These are phyloP conservation scores for Besnoitia besnoiti DNA, from an alignment of 169 alveolate species.

Conservation along the genomic window DNA sequence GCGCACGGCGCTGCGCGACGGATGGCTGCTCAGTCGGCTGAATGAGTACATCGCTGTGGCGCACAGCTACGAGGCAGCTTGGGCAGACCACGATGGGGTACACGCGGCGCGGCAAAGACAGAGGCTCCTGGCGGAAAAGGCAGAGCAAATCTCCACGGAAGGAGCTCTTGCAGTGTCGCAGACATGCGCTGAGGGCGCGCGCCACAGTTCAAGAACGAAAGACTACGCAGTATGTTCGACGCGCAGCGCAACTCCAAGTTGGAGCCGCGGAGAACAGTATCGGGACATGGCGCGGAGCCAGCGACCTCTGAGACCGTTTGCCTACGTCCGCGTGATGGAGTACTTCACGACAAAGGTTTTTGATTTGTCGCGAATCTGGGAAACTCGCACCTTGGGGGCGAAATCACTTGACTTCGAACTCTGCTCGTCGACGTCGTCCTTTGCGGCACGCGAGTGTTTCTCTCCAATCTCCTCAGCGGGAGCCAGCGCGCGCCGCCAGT, in stretches of 20 bases:
- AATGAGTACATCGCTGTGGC: slow-evolving; percentile 19
- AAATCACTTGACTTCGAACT: not conserved
- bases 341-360: slow-evolving; percentile 18
- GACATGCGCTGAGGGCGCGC: too few relatives aligned
- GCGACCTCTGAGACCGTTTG: not conserved
- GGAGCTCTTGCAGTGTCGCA: too few relatives aligned
- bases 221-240: too few relatives aligned
- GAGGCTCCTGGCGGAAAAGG: too few relatives aligned
- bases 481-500: not conserved
- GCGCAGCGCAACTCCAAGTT: too few relatives aligned
- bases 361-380: slow-evolving; percentile 6
- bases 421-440: not conserved
- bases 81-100: too few relatives aligned
- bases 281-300: not conserved
- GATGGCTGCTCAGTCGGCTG: not conserved
- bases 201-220: too few relatives aligned
- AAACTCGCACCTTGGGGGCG: not conserved
- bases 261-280: not conserved
- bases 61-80: not conserved
- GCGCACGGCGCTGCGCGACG: not conserved
- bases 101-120: too few relatives aligned
- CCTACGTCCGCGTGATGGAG: slow-evolving; percentile 24
- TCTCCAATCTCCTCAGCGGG: not conserved
- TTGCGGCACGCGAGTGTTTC: not conserved
- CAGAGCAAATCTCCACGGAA: too few relatives aligned